Conservation (phyloP, 1,139 yeast genomes). For the Waltiozyma sp. region DNA sequence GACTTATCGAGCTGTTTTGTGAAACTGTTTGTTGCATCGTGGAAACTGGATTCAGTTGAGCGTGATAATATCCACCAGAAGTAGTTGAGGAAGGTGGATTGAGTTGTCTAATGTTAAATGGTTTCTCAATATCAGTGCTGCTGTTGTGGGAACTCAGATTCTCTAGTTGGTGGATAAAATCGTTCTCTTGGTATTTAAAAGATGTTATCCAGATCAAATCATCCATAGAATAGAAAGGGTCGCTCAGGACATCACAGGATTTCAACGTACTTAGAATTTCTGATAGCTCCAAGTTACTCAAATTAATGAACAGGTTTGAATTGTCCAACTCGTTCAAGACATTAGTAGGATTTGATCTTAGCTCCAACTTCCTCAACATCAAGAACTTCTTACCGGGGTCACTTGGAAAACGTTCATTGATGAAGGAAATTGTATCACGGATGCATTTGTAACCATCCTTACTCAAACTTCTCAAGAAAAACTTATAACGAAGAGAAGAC, state of each 20-base stretch:
- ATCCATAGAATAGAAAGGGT: slow-evolving; percentile 7
- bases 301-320: slow-evolving; percentile 8
- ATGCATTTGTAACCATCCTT: slow-evolving; percentile 17
- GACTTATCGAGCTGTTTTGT: not conserved
- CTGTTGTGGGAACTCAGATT: not conserved
- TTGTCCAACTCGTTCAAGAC: slow-evolving; percentile 11
- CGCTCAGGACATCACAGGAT: slow-evolving; percentile 4
- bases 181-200: not conserved
- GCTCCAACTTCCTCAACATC: slow-evolving; percentile 9
- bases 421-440: slow-evolving; percentile 13
- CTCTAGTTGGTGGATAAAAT: not conserved
- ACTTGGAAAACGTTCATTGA: slow-evolving; percentile 10
- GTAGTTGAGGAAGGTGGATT: not conserved
- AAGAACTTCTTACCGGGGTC: slow-evolving; percentile 9
- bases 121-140: not conserved
- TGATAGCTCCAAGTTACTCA: slow-evolving; percentile 5
- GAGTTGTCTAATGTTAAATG: not conserved
- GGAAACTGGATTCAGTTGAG: not conserved
- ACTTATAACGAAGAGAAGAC: slow-evolving; percentile 13
- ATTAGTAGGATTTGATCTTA: slow-evolving; percentile 8
- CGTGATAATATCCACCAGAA: not conserved
- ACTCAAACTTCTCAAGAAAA: slow-evolving; percentile 12
- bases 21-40: not conserved
- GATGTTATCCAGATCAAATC: slow-evolving; percentile 10
- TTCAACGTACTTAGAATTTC: slow-evolving; percentile 1